Conservation (phyloP, 371 early-diverging fungal species). For the Circinella umbellata region DNA sequence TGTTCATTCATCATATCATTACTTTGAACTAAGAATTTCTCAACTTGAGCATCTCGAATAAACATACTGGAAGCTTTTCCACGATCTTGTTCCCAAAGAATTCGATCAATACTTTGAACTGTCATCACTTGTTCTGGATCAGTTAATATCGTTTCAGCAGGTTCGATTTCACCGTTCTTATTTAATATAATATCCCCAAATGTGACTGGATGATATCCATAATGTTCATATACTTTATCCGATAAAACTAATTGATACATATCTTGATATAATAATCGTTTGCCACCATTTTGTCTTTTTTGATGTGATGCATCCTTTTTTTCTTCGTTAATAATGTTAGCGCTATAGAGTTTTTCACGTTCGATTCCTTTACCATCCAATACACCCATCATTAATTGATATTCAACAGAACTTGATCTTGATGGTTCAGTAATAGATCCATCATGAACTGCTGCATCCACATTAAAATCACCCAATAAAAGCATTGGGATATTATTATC, state of each 20-base stretch:
- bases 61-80: background rate
- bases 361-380: constrained; percentile 62
- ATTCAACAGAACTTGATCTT: constrained; percentile 57
- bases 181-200: constrained; percentile 67
- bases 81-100: constrained; percentile 46
- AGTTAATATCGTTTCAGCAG: constrained; percentile 70
- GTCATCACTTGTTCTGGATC: constrained; percentile 53
- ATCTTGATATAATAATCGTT: constrained; percentile 9
- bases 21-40: constrained; percentile 45
- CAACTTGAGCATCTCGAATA: constrained; percentile 23
- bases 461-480: constrained; percentile 80
- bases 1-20: constrained; percentile 25
- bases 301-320: background rate
- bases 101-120: constrained; percentile 74
- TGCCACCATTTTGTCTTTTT: too few species aligned
- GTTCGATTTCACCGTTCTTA: constrained; percentile 45
- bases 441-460: constrained; percentile 69
- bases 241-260: constrained; percentile 23
- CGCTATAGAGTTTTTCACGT: background rate
- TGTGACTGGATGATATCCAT: constrained; percentile 82
- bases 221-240: constrained; percentile 61
- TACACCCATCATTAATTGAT: constrained; percentile 71
- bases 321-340: constrained; percentile 1
- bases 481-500: constrained; percentile 54
- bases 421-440: constrained; percentile 36